phyloP scores from a whole-genome alignment of 768 basidiomycete genomes.

The Podaxis mareebaensis region DNA sequence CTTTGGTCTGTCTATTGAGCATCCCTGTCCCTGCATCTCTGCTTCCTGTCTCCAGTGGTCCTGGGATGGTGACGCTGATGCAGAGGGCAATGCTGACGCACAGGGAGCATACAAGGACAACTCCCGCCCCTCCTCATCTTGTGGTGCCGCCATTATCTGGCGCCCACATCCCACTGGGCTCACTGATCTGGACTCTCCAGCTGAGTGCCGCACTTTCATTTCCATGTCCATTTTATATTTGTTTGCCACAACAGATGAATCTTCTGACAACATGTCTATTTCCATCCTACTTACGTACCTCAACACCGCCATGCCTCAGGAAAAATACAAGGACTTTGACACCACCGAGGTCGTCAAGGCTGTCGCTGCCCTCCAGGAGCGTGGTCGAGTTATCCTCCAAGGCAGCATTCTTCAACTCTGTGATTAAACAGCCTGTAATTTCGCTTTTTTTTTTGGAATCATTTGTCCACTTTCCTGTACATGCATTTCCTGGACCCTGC shows the following conservation, averaged over 20 bases:
- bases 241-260: conserved; percentile 66
- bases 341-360: conserved; percentile 68
- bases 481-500: conserved; percentile 8
- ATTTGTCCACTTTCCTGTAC: neutral
- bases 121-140: too few species aligned
- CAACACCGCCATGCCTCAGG: conserved; percentile 69
- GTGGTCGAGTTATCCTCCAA: conserved; percentile 49
- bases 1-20: neutral
- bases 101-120: neutral
- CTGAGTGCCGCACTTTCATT: conserved; percentile 59
- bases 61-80: conserved; percentile 26
- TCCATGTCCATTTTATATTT: conserved; percentile 61
- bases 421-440: neutral
- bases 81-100: conserved; percentile 31
- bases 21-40: neutral
- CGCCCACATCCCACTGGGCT: conserved; percentile 38
- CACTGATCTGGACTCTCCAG: conserved; percentile 58
- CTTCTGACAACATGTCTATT: conserved; percentile 67
- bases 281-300: conserved; percentile 68
- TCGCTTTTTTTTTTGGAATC: neutral
- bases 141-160: conserved; percentile 16
- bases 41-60: neutral
- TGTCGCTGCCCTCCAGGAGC: conserved; percentile 45
- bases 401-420: conserved; percentile 41
- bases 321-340: conserved; percentile 83